Evolutionary conservation across 2,329 filamentous ascomycete species (phyloP).

Genomic region (Trichoderma sp.): DNA sequence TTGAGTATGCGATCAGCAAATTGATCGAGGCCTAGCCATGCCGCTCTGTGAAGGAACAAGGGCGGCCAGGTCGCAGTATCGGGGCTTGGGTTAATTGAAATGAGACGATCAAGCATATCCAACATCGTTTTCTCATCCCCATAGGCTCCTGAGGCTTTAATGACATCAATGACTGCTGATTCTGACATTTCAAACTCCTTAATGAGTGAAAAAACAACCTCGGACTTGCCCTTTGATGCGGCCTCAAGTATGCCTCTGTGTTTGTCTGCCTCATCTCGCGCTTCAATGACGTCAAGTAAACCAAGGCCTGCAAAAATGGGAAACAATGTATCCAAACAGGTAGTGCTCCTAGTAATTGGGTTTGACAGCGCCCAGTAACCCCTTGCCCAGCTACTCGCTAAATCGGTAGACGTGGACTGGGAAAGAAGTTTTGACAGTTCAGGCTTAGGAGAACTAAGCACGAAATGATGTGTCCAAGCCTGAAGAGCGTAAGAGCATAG

Average conservation of each 20-base stretch:
- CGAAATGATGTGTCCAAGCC: conserved; percentile 19
- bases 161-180: conserved; percentile 1
- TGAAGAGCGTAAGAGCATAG: conserved; percentile 19
- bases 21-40: conserved; percentile 18
- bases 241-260: conserved; percentile 18
- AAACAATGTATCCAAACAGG: conserved; percentile 12
- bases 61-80: conserved; percentile 12
- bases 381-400: conserved; percentile 12
- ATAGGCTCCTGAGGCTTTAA: conserved; percentile 12
- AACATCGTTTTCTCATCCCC: conserved; percentile 16
- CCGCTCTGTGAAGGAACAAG: conserved; percentile 7
- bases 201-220: neutral
- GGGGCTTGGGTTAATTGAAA: neutral
- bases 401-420: neutral
- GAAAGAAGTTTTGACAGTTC: conserved; percentile 5
- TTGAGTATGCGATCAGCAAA: conserved; percentile 18
- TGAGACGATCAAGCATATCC: conserved; percentile 18
- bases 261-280: conserved; percentile 14
- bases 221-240: conserved; percentile 14
- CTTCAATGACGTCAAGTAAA: neutral
- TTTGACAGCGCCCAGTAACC: conserved; percentile 20
- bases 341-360: conserved; percentile 14
- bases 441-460: neutral
- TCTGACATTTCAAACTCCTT: conserved; percentile 1
- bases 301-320: conserved; percentile 19